These are phyloP conservation scores for Starmerella cellae DNA, from an alignment of 805 yeast species.

Conservation along the genomic window DNA sequence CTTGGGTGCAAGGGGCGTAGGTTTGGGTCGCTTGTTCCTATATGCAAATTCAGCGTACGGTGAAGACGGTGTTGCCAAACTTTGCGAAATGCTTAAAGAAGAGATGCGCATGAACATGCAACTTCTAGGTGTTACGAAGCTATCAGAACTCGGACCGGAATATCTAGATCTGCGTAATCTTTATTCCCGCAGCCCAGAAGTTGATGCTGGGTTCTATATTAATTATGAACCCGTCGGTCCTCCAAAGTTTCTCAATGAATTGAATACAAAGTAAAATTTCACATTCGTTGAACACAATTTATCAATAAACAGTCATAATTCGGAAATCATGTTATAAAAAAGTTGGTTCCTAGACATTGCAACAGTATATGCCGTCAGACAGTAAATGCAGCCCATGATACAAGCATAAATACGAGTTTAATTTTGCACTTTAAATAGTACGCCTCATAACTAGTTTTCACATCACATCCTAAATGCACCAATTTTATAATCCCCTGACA, in stretches of 20 bases:
- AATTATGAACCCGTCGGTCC: slow-evolving; percentile 6
- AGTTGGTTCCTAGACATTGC: too few species aligned
- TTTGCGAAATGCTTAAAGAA: slow-evolving; percentile 51
- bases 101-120: slow-evolving; percentile 70
- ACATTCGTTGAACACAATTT: too few species aligned
- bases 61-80: slow-evolving; percentile 52
- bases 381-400: too few species aligned
- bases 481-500: too few species aligned
- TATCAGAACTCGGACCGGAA: slow-evolving; percentile 46
- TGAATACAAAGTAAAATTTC: background rate
- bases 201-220: slow-evolving; percentile 1
- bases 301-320: too few species aligned
- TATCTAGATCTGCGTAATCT: slow-evolving; percentile 45
- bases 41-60: slow-evolving; percentile 71
- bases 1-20: slow-evolving; percentile 62
- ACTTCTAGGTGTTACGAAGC: slow-evolving; percentile 52
- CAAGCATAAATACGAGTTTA: too few species aligned
- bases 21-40: slow-evolving; percentile 61
- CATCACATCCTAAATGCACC: too few species aligned
- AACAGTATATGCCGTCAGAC: too few species aligned
- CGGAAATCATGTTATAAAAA: too few species aligned
- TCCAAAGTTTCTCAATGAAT: background rate
- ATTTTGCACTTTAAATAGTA: too few species aligned
- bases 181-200: slow-evolving; percentile 19
- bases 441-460: too few species aligned